Base-by-base conservation (phyloP, 768 basidiomycete species). In the Artomyces pyxidatus region DNA sequence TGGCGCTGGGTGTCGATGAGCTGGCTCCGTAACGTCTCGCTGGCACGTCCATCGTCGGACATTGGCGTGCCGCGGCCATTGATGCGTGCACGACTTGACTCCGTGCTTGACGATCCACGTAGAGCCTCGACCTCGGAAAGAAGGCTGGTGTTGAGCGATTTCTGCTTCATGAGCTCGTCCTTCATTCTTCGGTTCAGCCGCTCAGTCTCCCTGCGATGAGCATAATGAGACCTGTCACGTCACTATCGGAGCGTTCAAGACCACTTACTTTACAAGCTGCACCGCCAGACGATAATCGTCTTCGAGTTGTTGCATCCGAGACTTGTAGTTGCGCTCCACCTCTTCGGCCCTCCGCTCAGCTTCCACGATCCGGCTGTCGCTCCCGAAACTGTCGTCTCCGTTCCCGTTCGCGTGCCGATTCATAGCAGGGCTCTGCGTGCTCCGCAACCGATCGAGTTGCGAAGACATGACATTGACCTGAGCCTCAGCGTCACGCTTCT, bases 141-240 rank as follows among this genome's bases (percentile, higher is more conserved):
- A 23, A 98, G 79, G 49, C 75, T 71, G 38, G 81, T 71, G 61
- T 92, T 94, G 39, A 82, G 66, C 41, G 73, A 74, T 70, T 96
- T 97, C 67, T 95, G 89, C 69, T 88, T 94, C 56, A 78, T 86
- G 49, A 97, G 70, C 61, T 98, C 96, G 49, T 94, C 95, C 66
- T 92, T 89, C 85, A 97, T 90, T 58, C 86, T 81, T 57, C 92
- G 82, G 74, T 97, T 87, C 82, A 98, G 92, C 70, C 94, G 96
- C 67, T 98, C 96, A 1, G 94, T 97, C 39, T 91, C 91, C 76
- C 89, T 92, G 61, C 21, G 51, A 53, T 37, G 21, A 35, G 41
- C 54, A 49, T 37, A 48, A 45, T 42, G 44, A 48, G 49, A 35
- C 22, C 45, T 52, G 59, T 51, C 54, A 48, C 47, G 47, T 52